A percentile compares a stretch with the other conserved stretches of the same genome.
Evolutionary conservation across 164 flowering plant species (phyloP).

Genomic region (Vitis amurensis): DNA sequence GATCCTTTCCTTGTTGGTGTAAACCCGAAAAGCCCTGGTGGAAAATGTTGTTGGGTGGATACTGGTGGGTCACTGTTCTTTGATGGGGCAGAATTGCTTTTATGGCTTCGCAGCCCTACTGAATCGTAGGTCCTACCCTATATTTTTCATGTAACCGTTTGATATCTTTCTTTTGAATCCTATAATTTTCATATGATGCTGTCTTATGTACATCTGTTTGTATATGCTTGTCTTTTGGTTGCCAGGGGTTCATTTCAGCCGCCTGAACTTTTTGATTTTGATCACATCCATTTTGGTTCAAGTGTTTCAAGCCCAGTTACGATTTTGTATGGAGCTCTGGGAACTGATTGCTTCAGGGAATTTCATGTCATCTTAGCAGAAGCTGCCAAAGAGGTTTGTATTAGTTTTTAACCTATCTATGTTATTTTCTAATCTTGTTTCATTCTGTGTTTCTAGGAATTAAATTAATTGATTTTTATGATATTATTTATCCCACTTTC

Average conservation of each 20-base stretch:
- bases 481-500: not conserved
- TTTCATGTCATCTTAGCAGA: slow-evolving; percentile 64
- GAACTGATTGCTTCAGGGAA: slow-evolving; percentile 80
- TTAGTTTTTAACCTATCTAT: not conserved
- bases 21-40: slow-evolving; percentile 55
- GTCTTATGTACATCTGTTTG: not conserved
- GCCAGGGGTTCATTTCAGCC: slow-evolving; percentile 67
- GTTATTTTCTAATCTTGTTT: not conserved
- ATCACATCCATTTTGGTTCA: slow-evolving; percentile 74
- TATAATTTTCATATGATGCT: not conserved
- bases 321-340: slow-evolving; percentile 92
- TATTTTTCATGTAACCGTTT: not conserved
- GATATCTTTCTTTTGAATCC: not conserved
- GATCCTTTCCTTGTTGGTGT: slow-evolving; percentile 52
- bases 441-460: not conserved
- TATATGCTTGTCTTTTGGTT: slow-evolving; percentile 11
- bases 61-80: slow-evolving; percentile 65
- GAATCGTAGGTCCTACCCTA: slow-evolving; percentile 38
- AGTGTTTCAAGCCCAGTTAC: slow-evolving; percentile 55
- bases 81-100: slow-evolving; percentile 58
- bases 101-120: slow-evolving; percentile 55
- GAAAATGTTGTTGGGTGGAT: slow-evolving; percentile 98
- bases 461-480: not conserved
- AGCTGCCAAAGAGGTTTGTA: slow-evolving; percentile 78
- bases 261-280: slow-evolving; percentile 93